Percentiles rank a stretch among this genome's conserved stretches.
phyloP scores from a whole-genome alignment of 2,329 filamentous ascomycete species.

The Phialophora macrospora region DNA sequence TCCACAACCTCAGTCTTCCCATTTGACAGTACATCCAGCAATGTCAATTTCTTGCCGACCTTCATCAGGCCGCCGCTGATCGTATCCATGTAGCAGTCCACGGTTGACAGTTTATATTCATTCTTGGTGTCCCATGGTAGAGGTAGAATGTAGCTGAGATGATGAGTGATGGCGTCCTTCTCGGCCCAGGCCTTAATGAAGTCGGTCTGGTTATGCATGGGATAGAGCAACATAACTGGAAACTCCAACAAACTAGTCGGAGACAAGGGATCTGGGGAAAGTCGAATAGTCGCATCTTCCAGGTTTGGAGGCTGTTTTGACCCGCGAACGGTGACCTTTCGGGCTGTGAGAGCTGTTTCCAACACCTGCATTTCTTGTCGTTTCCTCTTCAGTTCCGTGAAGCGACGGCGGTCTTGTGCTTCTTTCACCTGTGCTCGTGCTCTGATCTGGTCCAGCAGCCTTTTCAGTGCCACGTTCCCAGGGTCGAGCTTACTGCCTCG shows the following conservation, averaged over 20 bases:
- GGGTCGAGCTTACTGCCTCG: slow-evolving; percentile 75
- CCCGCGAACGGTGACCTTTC: slow-evolving; percentile 70
- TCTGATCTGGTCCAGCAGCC: slow-evolving; percentile 67
- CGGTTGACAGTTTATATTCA: slow-evolving; percentile 67
- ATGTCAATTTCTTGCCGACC: slow-evolving; percentile 79
- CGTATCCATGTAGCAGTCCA: slow-evolving; percentile 93
- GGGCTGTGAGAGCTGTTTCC: slow-evolving; percentile 66
- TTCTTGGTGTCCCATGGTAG: slow-evolving; percentile 78
- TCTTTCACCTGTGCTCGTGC: slow-evolving; percentile 62
- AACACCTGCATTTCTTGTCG: slow-evolving; percentile 66
- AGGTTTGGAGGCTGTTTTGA: slow-evolving; percentile 80
- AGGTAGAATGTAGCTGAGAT: slow-evolving; percentile 84
- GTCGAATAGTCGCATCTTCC: slow-evolving; percentile 75
- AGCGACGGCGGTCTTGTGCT: slow-evolving; percentile 61
- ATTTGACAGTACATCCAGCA: slow-evolving; percentile 74
- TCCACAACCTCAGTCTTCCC: slow-evolving; percentile 88
- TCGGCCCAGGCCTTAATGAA: slow-evolving; percentile 89
- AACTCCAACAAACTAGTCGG: slow-evolving; percentile 73
- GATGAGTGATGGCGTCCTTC: slow-evolving; percentile 73
- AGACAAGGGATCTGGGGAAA: slow-evolving; percentile 75
- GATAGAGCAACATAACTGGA: slow-evolving; percentile 84
- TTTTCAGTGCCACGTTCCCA: slow-evolving; percentile 68
- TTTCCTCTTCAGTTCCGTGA: slow-evolving; percentile 51
- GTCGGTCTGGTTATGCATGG: slow-evolving; percentile 78
- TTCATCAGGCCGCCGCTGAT: slow-evolving; percentile 78